phyloP scores from a whole-genome alignment of 176 grass and related monocot species.

The Olyra latifolia region DNA sequence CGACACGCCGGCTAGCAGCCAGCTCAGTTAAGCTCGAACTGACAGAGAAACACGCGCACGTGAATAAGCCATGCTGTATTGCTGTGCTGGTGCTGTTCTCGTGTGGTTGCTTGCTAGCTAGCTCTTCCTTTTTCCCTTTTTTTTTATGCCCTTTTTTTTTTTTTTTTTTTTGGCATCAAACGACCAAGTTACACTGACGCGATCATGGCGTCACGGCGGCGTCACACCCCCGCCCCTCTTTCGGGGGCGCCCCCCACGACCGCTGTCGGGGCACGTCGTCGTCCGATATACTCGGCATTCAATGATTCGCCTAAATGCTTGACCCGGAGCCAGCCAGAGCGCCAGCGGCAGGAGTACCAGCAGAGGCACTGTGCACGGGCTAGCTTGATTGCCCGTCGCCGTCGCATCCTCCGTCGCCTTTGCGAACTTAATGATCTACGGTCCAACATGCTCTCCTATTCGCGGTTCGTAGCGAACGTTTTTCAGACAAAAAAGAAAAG shows the following conservation, averaged over 20 bases:
- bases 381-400: background rate
- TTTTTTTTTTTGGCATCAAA: background rate
- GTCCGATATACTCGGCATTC: slow-evolving; percentile 20
- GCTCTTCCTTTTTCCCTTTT: background rate
- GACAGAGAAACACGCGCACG: slow-evolving; percentile 25
- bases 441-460: background rate
- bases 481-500: background rate
- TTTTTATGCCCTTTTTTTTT: background rate
- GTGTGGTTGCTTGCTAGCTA: background rate
- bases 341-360: background rate
- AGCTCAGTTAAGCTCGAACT: background rate
- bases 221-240: too few relatives aligned
- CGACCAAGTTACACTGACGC: background rate
- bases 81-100: background rate
- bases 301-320: slow-evolving; percentile 31
- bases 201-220: slow-evolving; percentile 16
- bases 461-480: background rate
- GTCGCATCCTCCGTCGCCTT: slow-evolving; percentile 1
- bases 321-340: slow-evolving; percentile 24
- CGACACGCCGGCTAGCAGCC: background rate
- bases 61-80: slow-evolving; percentile 5
- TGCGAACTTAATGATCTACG: slow-evolving; percentile 20
- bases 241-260: background rate
- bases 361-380: background rate
- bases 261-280: slow-evolving; percentile 37